Evolutionary conservation across 2,329 filamentous ascomycete genomes (phyloP).

Genomic region (Balansia obtecta): DNA sequence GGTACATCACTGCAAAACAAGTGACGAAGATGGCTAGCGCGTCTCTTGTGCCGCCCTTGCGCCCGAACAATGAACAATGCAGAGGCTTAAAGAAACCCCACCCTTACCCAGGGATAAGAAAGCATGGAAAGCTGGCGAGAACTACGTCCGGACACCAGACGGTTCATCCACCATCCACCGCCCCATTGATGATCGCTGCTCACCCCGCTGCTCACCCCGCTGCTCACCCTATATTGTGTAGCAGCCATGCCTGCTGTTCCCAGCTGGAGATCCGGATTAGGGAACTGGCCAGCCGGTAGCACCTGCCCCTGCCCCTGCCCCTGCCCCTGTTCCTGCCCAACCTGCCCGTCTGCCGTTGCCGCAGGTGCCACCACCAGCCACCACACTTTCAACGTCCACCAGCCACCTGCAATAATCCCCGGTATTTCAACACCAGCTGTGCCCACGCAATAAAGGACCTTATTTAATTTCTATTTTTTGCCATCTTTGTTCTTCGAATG

Average conservation of each 20-base stretch:
- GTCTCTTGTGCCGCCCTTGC: too few species aligned
- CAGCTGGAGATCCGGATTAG: not conserved
- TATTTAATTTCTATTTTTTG: too few species aligned
- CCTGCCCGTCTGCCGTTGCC: too few species aligned
- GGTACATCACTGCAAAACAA: too few species aligned
- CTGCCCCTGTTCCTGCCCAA: not conserved
- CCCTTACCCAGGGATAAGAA: too few species aligned
- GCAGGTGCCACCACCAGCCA: slow-evolving; percentile 2
- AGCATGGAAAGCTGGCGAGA: not conserved
- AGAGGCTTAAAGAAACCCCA: too few species aligned
- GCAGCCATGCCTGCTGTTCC: not conserved
- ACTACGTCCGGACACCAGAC: not conserved
- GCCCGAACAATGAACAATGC: too few species aligned
- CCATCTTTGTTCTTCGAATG: not conserved
- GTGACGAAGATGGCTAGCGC: too few species aligned
- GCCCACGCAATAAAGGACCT: not conserved
- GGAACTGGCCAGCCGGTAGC: not conserved
- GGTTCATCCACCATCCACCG: not conserved
- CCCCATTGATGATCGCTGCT: not conserved
- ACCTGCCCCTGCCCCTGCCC: not conserved
- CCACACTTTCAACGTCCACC: slow-evolving; percentile 4
- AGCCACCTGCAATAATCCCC: slow-evolving; percentile 5
- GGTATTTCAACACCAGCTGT: not conserved
- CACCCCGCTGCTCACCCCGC: not conserved
- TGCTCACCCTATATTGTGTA: not conserved